Evolutionary conservation across 139 green algal genomes (phyloP).

Genomic region (Eudorina sp.): DNA sequence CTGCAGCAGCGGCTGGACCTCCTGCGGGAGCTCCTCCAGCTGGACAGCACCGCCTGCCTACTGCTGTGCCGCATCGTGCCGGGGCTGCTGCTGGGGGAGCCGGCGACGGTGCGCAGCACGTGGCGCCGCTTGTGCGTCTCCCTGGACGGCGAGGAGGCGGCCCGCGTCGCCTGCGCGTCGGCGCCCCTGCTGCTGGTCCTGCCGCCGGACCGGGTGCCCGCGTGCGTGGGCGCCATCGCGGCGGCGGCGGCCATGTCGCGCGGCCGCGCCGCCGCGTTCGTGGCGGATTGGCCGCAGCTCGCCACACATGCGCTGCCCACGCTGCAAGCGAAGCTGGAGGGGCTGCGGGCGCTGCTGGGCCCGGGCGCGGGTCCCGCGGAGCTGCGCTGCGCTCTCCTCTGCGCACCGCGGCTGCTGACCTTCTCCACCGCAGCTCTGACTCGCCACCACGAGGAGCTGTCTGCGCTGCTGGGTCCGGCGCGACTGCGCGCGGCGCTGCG

Average conservation of each 20-base stretch:
- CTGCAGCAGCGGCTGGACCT: neutral
- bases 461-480: neutral
- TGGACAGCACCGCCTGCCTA: neutral
- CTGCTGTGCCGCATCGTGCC: slow-evolving; percentile 13
- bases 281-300: slow-evolving; percentile 30
- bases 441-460: slow-evolving; percentile 16
- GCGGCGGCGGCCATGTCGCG: neutral
- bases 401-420: slow-evolving; percentile 49
- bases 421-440: neutral
- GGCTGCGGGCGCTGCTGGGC: slow-evolving; percentile 25
- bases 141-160: neutral
- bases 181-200: slow-evolving; percentile 50
- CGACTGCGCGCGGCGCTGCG: neutral
- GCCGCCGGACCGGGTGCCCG: neutral
- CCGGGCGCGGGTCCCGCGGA: neutral
- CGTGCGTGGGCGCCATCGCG: neutral
- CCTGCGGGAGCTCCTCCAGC: neutral
- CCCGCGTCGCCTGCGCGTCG: neutral
- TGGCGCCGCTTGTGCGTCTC: neutral
- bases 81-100: neutral
- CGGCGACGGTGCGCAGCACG: neutral
- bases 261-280: neutral
- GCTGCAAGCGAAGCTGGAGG: slow-evolving; percentile 26
- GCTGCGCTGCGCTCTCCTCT: slow-evolving; percentile 3
- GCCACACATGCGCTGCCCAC: neutral